Conservation (phyloP, 352 stramenopile genomes). For the Globisporangium cederbergense region DNA sequence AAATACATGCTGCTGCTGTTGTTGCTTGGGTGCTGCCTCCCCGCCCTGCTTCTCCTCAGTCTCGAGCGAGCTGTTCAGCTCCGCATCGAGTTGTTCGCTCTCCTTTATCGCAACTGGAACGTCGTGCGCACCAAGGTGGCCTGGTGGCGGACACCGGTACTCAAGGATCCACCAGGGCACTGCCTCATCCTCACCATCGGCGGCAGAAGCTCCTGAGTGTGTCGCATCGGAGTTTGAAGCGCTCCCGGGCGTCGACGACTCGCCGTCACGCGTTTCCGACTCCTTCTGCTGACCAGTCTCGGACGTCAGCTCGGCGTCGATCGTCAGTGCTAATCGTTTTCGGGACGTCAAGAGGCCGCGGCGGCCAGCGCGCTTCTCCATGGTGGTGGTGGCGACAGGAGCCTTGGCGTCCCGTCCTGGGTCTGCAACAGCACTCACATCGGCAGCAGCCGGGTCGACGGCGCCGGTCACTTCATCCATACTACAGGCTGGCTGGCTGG, state of each 20-base stretch:
- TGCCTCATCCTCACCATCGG: slow-evolving; percentile 8
- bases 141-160: slow-evolving; percentile 49
- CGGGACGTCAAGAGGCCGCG: slow-evolving; percentile 12
- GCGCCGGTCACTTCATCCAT: slow-evolving; percentile 4
- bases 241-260: neutral
- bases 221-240: neutral
- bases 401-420: neutral
- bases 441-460: neutral
- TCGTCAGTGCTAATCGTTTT: slow-evolving; percentile 17
- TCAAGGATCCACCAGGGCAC: slow-evolving; percentile 59
- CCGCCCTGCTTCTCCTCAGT: slow-evolving; percentile 4
- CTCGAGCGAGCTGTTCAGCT: neutral
- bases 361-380: neutral
- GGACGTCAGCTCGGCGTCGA: slow-evolving; percentile 15
- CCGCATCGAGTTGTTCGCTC: slow-evolving; percentile 11
- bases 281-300: slow-evolving; percentile 15
- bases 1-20: neutral
- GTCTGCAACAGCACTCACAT: neutral
- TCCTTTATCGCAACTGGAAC: slow-evolving; percentile 28
- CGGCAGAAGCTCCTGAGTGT: neutral
- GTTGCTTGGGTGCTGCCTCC: neutral
- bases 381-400: neutral
- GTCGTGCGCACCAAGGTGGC: slow-evolving; percentile 46
- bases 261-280: slow-evolving; percentile 3
- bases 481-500: neutral